Evolutionary conservation across 805 yeast genomes (phyloP), one percentile per base, ranked within the genome.

Genomic region (Starmerella stellata): DNA sequence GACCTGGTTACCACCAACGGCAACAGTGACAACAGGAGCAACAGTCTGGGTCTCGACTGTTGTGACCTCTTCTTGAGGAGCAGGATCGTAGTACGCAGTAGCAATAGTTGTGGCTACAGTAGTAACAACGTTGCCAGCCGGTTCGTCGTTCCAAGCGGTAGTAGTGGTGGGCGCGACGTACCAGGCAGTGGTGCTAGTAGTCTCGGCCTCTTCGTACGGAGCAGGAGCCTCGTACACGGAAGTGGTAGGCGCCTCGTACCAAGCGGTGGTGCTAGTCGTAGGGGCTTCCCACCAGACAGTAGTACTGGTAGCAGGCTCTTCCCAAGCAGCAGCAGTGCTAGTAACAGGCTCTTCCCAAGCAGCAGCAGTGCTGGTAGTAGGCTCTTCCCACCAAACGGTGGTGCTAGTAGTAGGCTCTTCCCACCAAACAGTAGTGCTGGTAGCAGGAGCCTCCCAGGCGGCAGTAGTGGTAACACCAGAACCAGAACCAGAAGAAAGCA

Each of bases 401-500:
- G 21, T 5, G 8, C 5, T 13, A n/a, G n/a, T n/a, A n/a, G n/a
- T n/a, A n/a, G n/a, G n/a, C n/a, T n/a, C n/a, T n/a, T 11, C 43
- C 20, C 19, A 17, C 14, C 9, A 14, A 8, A 25, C 34, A n/a
- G 18, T 35, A 7, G 21, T 5, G 8, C 5, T 13, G 7, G 29
- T 4, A 9, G 27, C 23, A 17, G 30, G n/a, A 5, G 34, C 4
- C 25, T 8, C 13, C 29, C 17, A 34, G 17, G 43, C 5, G 9
- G 45, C 21, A 25, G 51, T 32, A 21, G 44, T 34, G 19, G 44
- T 19, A 21, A 44, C 32, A 19, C 43, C 37, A 9, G 33, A 14
- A 27, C 43, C 35, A 18, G 47, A 29, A 21, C 46, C 41, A 30
- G 50, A 36, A 13, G 53, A 55, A 46, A 72, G 54, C 32, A 67